Conservation (phyloP, 192 early-diverging fungal species). For the Coemansia sp. region DNA sequence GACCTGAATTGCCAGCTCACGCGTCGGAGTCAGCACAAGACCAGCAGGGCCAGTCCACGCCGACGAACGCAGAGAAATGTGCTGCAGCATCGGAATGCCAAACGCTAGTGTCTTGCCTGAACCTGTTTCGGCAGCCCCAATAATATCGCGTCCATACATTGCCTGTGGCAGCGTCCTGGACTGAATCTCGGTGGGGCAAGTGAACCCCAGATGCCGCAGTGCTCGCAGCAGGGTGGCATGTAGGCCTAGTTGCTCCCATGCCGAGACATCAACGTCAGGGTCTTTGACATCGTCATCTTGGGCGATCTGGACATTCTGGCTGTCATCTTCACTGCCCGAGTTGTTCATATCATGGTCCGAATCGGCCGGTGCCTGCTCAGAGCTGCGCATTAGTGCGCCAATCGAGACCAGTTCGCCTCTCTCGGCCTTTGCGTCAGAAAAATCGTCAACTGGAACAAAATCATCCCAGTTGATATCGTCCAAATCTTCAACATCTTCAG, state of each 20-base stretch:
- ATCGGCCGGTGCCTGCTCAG: slow-evolving; percentile 6
- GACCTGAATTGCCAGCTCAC: slow-evolving; percentile 95
- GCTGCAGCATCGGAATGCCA: slow-evolving; percentile 88
- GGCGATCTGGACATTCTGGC: background rate
- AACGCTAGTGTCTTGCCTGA: slow-evolving; percentile 96
- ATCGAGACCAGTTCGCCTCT: slow-evolving; percentile 40
- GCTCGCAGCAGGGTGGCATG: slow-evolving; percentile 61
- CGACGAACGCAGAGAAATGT: slow-evolving; percentile 32
- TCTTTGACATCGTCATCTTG: slow-evolving; percentile 23
- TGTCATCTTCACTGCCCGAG: slow-evolving; percentile 5
- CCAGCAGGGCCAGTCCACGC: slow-evolving; percentile 52
- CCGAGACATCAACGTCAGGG: slow-evolving; percentile 60
- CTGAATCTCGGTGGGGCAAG: slow-evolving; percentile 87
- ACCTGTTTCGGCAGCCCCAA: slow-evolving; percentile 94
- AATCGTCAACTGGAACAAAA: slow-evolving; percentile 79
- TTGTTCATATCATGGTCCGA: slow-evolving; percentile 20
- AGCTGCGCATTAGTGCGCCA: slow-evolving; percentile 26
- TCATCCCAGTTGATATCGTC: slow-evolving; percentile 37
- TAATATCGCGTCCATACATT: slow-evolving; percentile 75
- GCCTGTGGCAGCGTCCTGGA: slow-evolving; percentile 67
- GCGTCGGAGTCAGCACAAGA: slow-evolving; percentile 86
- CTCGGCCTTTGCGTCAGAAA: slow-evolving; percentile 63
- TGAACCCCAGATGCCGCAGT: slow-evolving; percentile 71
- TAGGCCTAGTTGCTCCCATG: slow-evolving; percentile 70
- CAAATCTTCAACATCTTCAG: slow-evolving; percentile 15